A percentile compares a stretch with the other conserved stretches of the same genome.
Evolutionary conservation across 2,329 filamentous ascomycete species (phyloP).

Genomic region (Juglanconis juglandina): DNA sequence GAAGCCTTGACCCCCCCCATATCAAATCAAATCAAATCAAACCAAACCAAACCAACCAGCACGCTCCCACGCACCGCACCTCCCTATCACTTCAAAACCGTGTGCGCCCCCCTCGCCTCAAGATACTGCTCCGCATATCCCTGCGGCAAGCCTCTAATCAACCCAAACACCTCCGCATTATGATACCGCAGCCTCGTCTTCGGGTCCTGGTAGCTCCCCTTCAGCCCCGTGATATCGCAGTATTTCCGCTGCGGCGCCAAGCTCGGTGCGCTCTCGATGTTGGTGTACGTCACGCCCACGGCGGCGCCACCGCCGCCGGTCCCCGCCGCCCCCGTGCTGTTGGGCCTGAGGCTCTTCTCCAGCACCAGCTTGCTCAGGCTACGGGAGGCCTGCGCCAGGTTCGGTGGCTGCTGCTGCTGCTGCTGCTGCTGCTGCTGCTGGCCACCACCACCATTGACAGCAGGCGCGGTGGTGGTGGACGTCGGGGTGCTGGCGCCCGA

Average conservation of each 20-base stretch:
- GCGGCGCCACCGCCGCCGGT: constrained; percentile 42
- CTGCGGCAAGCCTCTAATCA: constrained; percentile 77
- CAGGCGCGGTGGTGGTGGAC: background rate
- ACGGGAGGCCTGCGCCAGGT: constrained; percentile 84
- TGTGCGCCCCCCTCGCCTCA: constrained; percentile 86
- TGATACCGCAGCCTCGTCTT: constrained; percentile 93
- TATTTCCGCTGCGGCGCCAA: constrained; percentile 82
- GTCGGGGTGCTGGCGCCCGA: constrained; percentile 58
- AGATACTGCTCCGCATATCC: constrained; percentile 83
- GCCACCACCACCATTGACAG: constrained; percentile 25
- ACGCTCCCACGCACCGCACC: background rate
- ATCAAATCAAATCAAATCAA: background rate
- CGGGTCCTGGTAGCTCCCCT: constrained; percentile 89
- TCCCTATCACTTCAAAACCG: constrained; percentile 73
- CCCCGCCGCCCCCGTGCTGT: constrained; percentile 28
- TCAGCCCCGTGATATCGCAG: constrained; percentile 91
- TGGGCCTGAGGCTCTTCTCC: constrained; percentile 67
- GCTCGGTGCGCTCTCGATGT: constrained; percentile 87
- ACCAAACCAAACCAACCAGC: background rate
- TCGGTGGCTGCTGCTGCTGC: constrained; percentile 49
- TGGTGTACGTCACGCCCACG: constrained; percentile 84
- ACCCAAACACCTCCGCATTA: constrained; percentile 84
- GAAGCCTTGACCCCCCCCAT: background rate
- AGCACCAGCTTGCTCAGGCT: constrained; percentile 84
- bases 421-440: background rate